Evolutionary conservation across 345 rosid genomes (phyloP).

Genomic region (Linum tenue): DNA sequence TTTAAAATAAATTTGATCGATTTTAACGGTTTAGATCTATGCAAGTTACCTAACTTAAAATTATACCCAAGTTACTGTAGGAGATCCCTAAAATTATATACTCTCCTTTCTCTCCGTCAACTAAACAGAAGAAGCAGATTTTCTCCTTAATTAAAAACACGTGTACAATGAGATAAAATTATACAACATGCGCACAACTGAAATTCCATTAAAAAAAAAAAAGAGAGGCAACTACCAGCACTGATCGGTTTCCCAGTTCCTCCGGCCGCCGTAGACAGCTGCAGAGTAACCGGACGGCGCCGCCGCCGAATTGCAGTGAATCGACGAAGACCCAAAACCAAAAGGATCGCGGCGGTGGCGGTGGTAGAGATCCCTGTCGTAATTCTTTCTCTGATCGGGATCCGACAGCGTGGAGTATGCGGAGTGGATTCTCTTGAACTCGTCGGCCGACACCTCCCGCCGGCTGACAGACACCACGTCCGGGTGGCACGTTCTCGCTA

Average conservation of each 20-base stretch:
- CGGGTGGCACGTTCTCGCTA: constrained; percentile 48
- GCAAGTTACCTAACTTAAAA: no score
- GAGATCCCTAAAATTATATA: no score
- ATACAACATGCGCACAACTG: no score
- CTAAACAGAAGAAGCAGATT: no score
- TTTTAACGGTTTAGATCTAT: no score
- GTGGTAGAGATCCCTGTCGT: constrained; percentile 31
- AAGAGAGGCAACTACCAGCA: constrained; percentile 40
- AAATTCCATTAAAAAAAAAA: no score
- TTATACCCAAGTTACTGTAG: no score
- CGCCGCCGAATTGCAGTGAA: constrained; percentile 15
- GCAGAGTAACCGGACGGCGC: constrained; percentile 23
- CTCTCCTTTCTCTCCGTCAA: no score
- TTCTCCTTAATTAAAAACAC: no score
- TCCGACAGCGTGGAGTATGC: constrained; percentile 55
- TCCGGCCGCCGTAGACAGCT: background rate
- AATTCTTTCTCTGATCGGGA: constrained; percentile 40
- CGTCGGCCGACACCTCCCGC: constrained; percentile 32
- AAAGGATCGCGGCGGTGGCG: constrained; percentile 1
- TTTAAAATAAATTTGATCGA: no score
- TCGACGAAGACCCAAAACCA: constrained; percentile 8
- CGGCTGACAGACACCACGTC: constrained; percentile 38
- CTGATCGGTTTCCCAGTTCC: constrained; percentile 67
- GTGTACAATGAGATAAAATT: no score
- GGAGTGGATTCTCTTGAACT: constrained; percentile 40